Conservation (phyloP, 2,329 filamentous ascomycete genomes). For the Boeremia exigua region DNA sequence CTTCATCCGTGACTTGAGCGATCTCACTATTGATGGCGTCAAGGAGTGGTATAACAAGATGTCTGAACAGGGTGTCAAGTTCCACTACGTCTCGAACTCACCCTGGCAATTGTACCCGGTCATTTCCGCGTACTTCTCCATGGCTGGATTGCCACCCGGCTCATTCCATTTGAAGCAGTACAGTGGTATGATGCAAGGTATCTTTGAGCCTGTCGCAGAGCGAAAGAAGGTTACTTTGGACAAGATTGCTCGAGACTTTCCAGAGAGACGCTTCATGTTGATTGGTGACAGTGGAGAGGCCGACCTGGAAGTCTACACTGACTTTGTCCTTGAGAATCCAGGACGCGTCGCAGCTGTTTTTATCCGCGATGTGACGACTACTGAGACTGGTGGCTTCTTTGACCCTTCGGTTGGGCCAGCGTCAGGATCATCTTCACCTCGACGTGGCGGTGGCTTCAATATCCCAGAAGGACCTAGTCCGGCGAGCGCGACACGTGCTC, state of each 20-base stretch:
- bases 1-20: slow-evolving; percentile 83
- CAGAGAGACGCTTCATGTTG: slow-evolving; percentile 84
- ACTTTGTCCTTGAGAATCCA: slow-evolving; percentile 84
- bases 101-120: slow-evolving; percentile 97
- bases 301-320: slow-evolving; percentile 95
- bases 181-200: slow-evolving; percentile 94
- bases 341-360: slow-evolving; percentile 85
- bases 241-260: slow-evolving; percentile 86
- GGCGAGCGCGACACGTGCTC: slow-evolving; percentile 15
- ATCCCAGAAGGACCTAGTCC: slow-evolving; percentile 20
- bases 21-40: slow-evolving; percentile 85
- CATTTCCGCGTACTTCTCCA: slow-evolving; percentile 81
- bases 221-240: slow-evolving; percentile 89
- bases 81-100: slow-evolving; percentile 99
- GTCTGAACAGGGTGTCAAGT: slow-evolving; percentile 78
- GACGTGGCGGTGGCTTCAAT: slow-evolving; percentile 18
- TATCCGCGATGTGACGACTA: slow-evolving; percentile 95
- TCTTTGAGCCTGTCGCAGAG: slow-evolving; percentile 96
- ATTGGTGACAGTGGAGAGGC: slow-evolving; percentile 97
- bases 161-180: slow-evolving; percentile 97
- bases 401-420: slow-evolving; percentile 63
- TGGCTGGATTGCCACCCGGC: slow-evolving; percentile 80
- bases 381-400: slow-evolving; percentile 77
- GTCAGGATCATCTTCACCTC: slow-evolving; percentile 35
- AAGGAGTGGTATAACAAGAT: slow-evolving; percentile 86